Base-by-base conservation (phyloP, 1,284 basidiomycete genomes). In the Sutorius eximius region DNA sequence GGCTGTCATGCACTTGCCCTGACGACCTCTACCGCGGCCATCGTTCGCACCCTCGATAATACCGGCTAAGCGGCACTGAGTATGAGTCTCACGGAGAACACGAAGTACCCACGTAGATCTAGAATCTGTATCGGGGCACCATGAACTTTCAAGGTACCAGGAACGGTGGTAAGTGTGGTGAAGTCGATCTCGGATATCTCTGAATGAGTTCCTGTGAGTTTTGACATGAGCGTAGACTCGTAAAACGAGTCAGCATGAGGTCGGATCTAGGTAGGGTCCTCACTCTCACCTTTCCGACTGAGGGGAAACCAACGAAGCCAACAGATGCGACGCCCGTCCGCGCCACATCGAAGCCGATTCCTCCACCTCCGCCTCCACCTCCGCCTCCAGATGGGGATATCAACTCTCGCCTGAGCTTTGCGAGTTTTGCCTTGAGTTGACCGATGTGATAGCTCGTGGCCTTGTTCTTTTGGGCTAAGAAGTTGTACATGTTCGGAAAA, bases 11-110 rank as follows among this genome's bases (percentile, higher is more conserved):
- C 44, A 73, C 79, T 56, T 65, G 81, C 88, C 96, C 82, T 99
- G 97, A 65, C 93, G 86, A 82, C 97, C 97, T 81, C 97, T 82
- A 76, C 97, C 97, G 73, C 95, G 89, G 60, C 96, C 96, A 68
- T 99, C 97, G 70, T 96, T 96, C 33, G 97, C 97, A 64, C 97
- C 97, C 74, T 99, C 97, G 61, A 99, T 99, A 61, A 99, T 99
- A 82, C 96, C 96, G 59, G 93, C 90, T 93, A 57, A 45, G 60
- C 43, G 22, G 53, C 36, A 16, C 44, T 56, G 37, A 60, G 42
- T 37, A 27, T 27, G 29, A 4, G 32, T 10, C 20, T 34, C 40
- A 29, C 34, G 16, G 42, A 40, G 43, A 24, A 30, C 18, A 40
- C 12, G 75, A 81, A 83, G 16, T 8, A 77, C 89, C 68, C 66